Percentiles rank a stretch among this genome's conserved stretches.
These are phyloP conservation scores for Phytopythium sindhum DNA, from an alignment of 352 stramenopile species.

Conservation along the genomic window DNA sequence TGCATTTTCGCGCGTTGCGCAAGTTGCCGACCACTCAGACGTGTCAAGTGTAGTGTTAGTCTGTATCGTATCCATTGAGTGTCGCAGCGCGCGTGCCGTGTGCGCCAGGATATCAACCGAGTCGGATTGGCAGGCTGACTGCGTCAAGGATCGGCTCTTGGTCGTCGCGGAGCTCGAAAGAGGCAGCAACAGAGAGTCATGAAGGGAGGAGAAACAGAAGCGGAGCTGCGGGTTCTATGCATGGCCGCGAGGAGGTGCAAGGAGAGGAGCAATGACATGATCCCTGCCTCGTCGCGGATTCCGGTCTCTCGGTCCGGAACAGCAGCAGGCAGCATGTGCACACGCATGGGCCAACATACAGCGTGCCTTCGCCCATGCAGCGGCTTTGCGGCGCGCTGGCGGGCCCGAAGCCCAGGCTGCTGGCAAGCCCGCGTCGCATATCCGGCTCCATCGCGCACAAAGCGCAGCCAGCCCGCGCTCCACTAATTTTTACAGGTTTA, in stretches of 20 bases:
- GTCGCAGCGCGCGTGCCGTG: too few species aligned
- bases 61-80: too few species aligned
- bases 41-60: background rate
- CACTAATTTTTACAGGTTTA: background rate
- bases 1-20: background rate
- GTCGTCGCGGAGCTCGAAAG: background rate
- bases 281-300: conserved; percentile 10
- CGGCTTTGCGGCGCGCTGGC: background rate
- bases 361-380: background rate
- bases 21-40: background rate
- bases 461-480: background rate
- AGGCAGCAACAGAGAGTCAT: background rate
- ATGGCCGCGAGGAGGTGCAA: background rate
- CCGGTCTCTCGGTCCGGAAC: conserved; percentile 2
- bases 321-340: background rate
- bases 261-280: background rate
- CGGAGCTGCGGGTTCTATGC: conserved; percentile 1
- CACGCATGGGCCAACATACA: background rate
- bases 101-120: too few species aligned
- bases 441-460: conserved; percentile 5
- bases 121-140: too few species aligned
- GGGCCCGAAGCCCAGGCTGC: too few species aligned
- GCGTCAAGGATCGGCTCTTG: background rate
- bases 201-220: background rate
- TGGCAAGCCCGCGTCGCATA: conserved; percentile 2